A percentile compares a stretch with the other conserved stretches of the same genome.
These are phyloP conservation scores for Amaranthus cruentus DNA, from an alignment of 148 eudicot species.

Conservation along the genomic window DNA sequence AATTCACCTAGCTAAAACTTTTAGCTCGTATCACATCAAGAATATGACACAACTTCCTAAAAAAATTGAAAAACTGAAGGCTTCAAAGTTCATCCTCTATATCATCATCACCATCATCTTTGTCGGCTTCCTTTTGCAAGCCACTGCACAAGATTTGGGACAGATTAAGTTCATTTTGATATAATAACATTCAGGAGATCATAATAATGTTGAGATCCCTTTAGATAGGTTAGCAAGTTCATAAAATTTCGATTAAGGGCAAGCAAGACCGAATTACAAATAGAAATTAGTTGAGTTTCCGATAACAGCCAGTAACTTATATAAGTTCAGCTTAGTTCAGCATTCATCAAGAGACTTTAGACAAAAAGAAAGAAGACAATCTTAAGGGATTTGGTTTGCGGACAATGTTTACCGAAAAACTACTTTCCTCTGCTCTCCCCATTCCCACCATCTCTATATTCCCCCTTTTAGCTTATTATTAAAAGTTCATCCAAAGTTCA, in stretches of 20 bases:
- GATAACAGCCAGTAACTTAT: too few species aligned
- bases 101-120: conserved; percentile 34
- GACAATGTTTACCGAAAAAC: too few species aligned
- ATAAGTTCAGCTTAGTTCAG: neutral
- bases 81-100: conserved; percentile 45
- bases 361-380: too few species aligned
- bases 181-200: neutral
- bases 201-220: neutral
- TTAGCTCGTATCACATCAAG: neutral
- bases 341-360: neutral
- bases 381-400: too few species aligned
- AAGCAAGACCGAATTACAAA: neutral
- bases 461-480: too few species aligned
- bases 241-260: neutral
- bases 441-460: too few species aligned
- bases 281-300: neutral
- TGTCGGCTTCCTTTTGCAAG: conserved; percentile 12
- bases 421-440: too few species aligned
- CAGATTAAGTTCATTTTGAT: neutral
- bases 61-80: conserved; percentile 1
- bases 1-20: neutral
- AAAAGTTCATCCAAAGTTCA: too few species aligned
- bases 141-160: conserved; percentile 22
- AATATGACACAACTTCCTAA: conserved; percentile 4
- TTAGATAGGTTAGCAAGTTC: neutral